Evolutionary conservation across 768 basidiomycete species (phyloP).

Genomic region (Pseudohyphozyma bogoriensis): DNA sequence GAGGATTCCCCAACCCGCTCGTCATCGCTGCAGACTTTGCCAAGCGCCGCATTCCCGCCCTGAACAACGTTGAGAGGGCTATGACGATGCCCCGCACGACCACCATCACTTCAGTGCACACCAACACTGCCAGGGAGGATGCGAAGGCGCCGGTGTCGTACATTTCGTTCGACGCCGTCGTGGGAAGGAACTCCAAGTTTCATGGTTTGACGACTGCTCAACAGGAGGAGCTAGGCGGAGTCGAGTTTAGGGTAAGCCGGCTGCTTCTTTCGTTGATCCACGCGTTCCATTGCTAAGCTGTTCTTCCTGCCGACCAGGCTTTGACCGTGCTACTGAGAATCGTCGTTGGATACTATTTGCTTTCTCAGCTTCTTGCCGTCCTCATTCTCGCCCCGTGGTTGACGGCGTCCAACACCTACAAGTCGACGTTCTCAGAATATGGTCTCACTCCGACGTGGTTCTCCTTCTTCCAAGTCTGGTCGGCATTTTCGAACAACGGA

Average conservation of each 20-base stretch:
- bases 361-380: conserved; percentile 58
- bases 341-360: conserved; percentile 52
- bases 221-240: conserved; percentile 81
- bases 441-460: conserved; percentile 43
- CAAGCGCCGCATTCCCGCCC: conserved; percentile 53
- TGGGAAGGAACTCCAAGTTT: conserved; percentile 37
- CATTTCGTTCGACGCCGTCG: conserved; percentile 67
- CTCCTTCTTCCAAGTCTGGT: conserved; percentile 23
- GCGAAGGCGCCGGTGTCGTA: conserved; percentile 52
- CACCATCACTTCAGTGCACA: conserved; percentile 41
- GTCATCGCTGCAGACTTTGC: conserved; percentile 45
- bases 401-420: conserved; percentile 41
- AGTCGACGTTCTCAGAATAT: neutral
- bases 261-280: neutral
- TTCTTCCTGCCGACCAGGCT: conserved; percentile 14
- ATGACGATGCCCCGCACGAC: conserved; percentile 65
- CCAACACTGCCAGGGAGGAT: conserved; percentile 38
- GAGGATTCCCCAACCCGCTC: conserved; percentile 40
- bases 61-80: conserved; percentile 53
- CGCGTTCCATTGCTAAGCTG: no score
- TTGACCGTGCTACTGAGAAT: conserved; percentile 31
- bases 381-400: conserved; percentile 74
- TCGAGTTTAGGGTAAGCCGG: conserved; percentile 67
- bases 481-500: conserved; percentile 60
- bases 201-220: conserved; percentile 61